Base-by-base conservation (phyloP, 2,329 filamentous ascomycete species). In the Colletotrichum sp. region DNA sequence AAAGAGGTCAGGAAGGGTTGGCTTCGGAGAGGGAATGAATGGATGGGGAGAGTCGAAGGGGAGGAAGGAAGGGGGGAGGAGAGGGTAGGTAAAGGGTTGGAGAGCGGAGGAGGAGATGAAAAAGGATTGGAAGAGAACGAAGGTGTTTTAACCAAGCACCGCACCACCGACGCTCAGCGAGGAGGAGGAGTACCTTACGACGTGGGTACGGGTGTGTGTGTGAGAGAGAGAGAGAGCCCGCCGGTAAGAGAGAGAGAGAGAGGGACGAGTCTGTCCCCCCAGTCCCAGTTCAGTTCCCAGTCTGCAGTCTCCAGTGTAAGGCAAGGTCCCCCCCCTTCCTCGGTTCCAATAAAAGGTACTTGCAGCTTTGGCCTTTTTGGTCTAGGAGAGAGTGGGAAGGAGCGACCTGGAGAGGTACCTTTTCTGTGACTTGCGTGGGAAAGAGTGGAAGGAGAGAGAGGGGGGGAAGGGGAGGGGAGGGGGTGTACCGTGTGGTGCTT, bases 11-110 rank as follows among this genome's bases (percentile, higher is more conserved):
- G 86, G 88, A 89, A 86, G 85, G 87, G 85, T 83, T 83, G 84
- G 84, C 84, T 86, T 83, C 86, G 85, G 86, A 86, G 86, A 88
- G 86, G 85, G 86, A 90, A 90, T 86, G 88, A 90, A 87, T 90
- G 87, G 87, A 87, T 86, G 84, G 81, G 82, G 82, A 83, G 81
- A 82, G 81, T 68, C 69, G 73, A 72, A 81, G 82, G 84, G 83
- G 84, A 84, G 83, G 82, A 82, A 81, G 80, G 82, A 81, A 81
- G 79, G 79, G 81, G 83, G 79, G 79, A 82, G 78, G 81, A 84
- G 82, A 83, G 80, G 82, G 75, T 75, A 77, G 78, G 83, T 82
- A 86, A 88, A 87, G 87, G 83, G 88, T 88, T 87, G 86, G 88
- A 89, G 86, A 85, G 89, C 86, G 86, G 89, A 86, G 84, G 85